These are phyloP conservation scores for Saccharum spontaneum DNA, from an alignment of 176 grass and related monocot genomes.

Conservation along the genomic window DNA sequence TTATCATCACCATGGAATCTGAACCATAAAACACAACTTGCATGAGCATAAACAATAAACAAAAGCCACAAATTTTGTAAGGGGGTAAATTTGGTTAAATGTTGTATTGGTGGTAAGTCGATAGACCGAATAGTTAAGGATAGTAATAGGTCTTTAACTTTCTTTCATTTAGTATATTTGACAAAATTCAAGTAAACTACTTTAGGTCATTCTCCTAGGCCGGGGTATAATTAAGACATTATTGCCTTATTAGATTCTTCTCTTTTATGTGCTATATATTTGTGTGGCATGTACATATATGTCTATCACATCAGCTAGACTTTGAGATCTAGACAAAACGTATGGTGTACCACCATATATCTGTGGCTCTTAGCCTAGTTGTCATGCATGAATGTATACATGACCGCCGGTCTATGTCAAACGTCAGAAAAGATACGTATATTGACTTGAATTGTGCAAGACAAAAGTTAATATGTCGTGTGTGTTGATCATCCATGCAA, in stretches of 20 bases:
- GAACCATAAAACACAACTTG: not conserved
- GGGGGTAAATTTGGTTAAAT: no score
- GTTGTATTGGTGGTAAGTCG: no score
- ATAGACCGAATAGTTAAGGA: no score
- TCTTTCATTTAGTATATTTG: no score
- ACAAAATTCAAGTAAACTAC: no score
- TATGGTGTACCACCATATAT: not conserved
- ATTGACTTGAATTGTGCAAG: constrained; percentile 7
- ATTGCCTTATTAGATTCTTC: not conserved
- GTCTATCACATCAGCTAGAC: not conserved
- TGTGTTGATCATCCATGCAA: not conserved
- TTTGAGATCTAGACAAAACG: not conserved
- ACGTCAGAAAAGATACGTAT: not conserved
- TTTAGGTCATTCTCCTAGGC: no score
- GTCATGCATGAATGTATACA: not conserved
- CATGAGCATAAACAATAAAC: not conserved
- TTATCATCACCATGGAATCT: not conserved
- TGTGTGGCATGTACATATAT: not conserved
- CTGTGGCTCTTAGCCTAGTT: not conserved
- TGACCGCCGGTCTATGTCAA: not conserved
- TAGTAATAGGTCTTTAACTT: no score
- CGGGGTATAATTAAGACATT: not conserved
- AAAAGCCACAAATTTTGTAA: not conserved
- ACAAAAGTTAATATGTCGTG: not conserved
- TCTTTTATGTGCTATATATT: not conserved